Conservation (phyloP, 805 yeast genomes). For the Wickerhamomyces sydowiorum region DNA sequence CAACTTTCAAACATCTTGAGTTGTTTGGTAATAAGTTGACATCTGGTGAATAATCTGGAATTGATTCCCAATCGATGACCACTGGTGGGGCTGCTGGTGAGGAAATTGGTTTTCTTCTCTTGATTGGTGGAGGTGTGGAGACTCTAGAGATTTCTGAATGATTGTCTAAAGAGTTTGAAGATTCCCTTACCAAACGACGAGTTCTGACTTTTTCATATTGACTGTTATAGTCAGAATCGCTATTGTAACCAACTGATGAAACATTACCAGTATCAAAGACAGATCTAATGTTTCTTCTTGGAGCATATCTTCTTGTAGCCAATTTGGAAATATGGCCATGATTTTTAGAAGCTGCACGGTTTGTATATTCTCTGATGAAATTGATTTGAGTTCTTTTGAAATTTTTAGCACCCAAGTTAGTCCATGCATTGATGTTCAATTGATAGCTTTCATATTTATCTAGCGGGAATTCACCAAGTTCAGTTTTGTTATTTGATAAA, state of each 20-base stretch:
- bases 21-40: slow-evolving; percentile 60
- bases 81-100: slow-evolving; percentile 39
- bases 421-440: slow-evolving; percentile 49
- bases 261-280: slow-evolving; percentile 7
- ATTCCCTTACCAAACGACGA: slow-evolving; percentile 45
- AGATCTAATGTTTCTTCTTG: slow-evolving; percentile 17
- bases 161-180: slow-evolving; percentile 25
- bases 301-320: slow-evolving; percentile 16
- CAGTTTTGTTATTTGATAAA: slow-evolving; percentile 5
- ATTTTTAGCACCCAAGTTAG: slow-evolving; percentile 32
- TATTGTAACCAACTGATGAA: slow-evolving; percentile 26
- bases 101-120: slow-evolving; percentile 36
- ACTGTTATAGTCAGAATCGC: slow-evolving; percentile 24
- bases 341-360: slow-evolving; percentile 6
- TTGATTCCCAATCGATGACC: slow-evolving; percentile 57
- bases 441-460: slow-evolving; percentile 40
- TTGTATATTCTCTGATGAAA: slow-evolving; percentile 47
- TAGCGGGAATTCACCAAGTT: slow-evolving; percentile 37
- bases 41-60: slow-evolving; percentile 84
- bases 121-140: slow-evolving; percentile 23
- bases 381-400: slow-evolving; percentile 43
- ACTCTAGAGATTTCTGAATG: slow-evolving; percentile 25
- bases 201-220: slow-evolving; percentile 51
- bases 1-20: slow-evolving; percentile 72
- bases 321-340: slow-evolving; percentile 19